These are phyloP conservation scores for Euphorbia tirucalli DNA, from an alignment of 345 rosid species.

Conservation along the genomic window DNA sequence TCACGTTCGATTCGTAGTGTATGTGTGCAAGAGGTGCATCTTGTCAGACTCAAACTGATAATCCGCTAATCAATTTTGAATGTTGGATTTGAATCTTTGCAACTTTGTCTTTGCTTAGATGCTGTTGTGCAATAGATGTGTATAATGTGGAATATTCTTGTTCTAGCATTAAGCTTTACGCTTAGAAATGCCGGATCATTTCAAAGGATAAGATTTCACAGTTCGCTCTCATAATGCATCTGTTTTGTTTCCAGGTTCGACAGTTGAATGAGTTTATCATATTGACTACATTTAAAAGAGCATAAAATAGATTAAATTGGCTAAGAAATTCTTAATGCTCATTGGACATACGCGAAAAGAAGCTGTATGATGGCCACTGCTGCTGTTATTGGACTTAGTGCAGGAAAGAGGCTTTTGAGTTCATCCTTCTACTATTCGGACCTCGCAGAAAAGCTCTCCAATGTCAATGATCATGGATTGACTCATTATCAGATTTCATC, in stretches of 20 bases:
- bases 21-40: no score
- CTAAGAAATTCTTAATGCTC: no score
- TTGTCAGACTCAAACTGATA: no score
- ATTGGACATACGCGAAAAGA: conserved; percentile 19
- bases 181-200: background rate
- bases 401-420: conserved; percentile 74
- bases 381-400: conserved; percentile 73
- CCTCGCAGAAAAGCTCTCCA: conserved; percentile 46
- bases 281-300: conserved; percentile 19
- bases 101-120: background rate
- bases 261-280: conserved; percentile 3
- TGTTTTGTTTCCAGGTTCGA: background rate
- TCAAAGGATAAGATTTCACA: background rate
- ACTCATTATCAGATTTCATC: conserved; percentile 41
- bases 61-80: no score
- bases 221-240: background rate
- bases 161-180: background rate
- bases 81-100: conserved; percentile 8
- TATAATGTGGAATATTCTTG: background rate
- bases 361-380: conserved; percentile 69
- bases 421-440: conserved; percentile 64
- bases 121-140: background rate
- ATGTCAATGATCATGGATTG: conserved; percentile 43
- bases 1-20: no score
- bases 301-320: conserved; percentile 12